These are phyloP conservation scores for Penicillium paxilli DNA, from an alignment of 495 filamentous ascomycete genomes.

Conservation along the genomic window DNA sequence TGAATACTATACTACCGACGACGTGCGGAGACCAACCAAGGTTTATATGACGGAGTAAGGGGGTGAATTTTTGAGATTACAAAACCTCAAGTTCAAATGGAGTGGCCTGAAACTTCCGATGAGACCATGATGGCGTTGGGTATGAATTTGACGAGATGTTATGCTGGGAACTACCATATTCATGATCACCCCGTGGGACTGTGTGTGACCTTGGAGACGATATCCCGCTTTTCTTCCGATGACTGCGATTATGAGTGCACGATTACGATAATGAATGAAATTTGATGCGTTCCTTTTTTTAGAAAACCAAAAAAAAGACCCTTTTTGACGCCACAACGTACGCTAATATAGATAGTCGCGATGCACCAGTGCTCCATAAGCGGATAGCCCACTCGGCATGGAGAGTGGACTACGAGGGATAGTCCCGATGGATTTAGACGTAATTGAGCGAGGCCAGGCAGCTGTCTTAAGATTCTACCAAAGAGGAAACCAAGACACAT, in stretches of 20 bases:
- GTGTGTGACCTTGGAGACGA: no score
- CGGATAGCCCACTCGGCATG: background rate
- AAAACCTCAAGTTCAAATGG: background rate
- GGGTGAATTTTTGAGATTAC: no score
- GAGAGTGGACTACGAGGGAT: background rate
- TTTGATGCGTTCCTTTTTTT: background rate
- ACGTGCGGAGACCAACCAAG: conserved; percentile 35
- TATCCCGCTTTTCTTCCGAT: no score
- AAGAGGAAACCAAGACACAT: no score
- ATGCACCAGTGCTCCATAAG: background rate
- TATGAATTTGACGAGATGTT: background rate
- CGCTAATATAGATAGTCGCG: background rate
- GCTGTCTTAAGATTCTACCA: no score
- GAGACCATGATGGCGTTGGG: background rate
- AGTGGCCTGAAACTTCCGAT: background rate
- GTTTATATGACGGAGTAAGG: conserved; percentile 30
- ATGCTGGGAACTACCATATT: background rate
- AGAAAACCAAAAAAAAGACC: background rate
- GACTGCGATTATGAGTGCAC: background rate
- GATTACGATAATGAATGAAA: background rate
- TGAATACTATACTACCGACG: conserved; percentile 5
- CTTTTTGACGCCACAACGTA: background rate
- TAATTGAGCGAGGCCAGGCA: no score
- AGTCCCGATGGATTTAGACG: no score
- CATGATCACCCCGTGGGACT: no score